Evolutionary conservation across 140 eudicot species (phyloP), one percentile per base, ranked within the genome.

Genomic region (Bidens hawaiensis): DNA sequence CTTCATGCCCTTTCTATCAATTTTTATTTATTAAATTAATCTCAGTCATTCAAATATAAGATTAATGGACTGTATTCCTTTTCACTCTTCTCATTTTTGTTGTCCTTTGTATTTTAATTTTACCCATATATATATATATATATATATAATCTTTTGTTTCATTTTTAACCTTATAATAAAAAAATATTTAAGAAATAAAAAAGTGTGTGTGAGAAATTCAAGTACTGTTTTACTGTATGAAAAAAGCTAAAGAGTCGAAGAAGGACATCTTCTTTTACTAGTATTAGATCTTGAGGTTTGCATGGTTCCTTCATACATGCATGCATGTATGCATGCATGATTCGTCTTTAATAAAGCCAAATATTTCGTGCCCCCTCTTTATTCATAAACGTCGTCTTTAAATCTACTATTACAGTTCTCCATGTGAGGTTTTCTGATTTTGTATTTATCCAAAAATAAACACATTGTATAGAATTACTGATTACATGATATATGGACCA

Each of bases 291-390:
- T 53, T 34, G 33, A 66, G 50, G 15, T 24, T 36, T 53, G 63
- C 52, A 52, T 52, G 69, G 54, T 70, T 69, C 75, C 58, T 58
- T n/a, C 50, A 23, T 65, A 51, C 18, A 27, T 65, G 3, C 13
- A 21, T 31, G 22, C n/a, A 30, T 30, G 34, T 6, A 31, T 31
- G 1, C 41, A 38, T 41, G 7, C 23, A 55, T 42, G 67, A 69
- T 69, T 31, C 54, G 60, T 36, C 69, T 60, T 70, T 70, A 31
- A 48, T 45, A 70, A 70, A 70, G 75, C 54, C 45, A 62, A 31
- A 70, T 70, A 53, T 70, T 53, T 36, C 24, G 30, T 60, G 19
- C 33, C 49, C 49, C 49, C 60, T 60, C 69, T 70, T 70, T 60
- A 70, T 60, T 36, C 62, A 70, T 36, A 50, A 57, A 54, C 57